These are phyloP conservation scores for Ogataea methanolica DNA, from an alignment of 805 yeast species.

Conservation along the genomic window DNA sequence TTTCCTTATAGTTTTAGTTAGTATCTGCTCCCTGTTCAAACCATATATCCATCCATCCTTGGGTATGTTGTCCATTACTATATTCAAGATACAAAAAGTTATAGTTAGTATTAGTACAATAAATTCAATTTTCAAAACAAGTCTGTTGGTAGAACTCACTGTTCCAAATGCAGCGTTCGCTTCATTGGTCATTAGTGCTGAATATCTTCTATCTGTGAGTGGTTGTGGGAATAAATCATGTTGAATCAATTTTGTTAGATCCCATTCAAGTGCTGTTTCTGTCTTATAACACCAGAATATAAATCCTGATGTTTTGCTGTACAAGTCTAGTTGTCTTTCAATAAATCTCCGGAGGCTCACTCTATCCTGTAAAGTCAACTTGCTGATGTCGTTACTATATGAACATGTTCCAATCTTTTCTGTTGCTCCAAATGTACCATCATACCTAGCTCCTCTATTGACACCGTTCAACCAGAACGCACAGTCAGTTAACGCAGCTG, in stretches of 20 bases:
- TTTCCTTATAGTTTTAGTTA: no score
- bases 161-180: not conserved
- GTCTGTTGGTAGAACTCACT: slow-evolving; percentile 11
- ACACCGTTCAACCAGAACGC: slow-evolving; percentile 67
- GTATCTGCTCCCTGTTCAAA: no score
- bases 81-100: not conserved
- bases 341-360: slow-evolving; percentile 46
- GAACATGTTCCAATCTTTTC: slow-evolving; percentile 42
- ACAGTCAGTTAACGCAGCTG: slow-evolving; percentile 69
- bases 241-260: slow-evolving; percentile 45
- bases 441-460: slow-evolving; percentile 62
- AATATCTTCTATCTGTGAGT: slow-evolving; percentile 57
- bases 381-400: slow-evolving; percentile 29
- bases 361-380: slow-evolving; percentile 41
- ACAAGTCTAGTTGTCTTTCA: slow-evolving; percentile 58
- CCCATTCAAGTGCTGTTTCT: slow-evolving; percentile 66
- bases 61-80: not conserved
- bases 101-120: not conserved
- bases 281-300: slow-evolving; percentile 72
- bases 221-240: slow-evolving; percentile 60
- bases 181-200: slow-evolving; percentile 52
- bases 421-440: slow-evolving; percentile 41
- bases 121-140: not conserved
- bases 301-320: slow-evolving; percentile 48
- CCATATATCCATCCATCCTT: no score